Base-by-base conservation (phyloP, 78 protist genomes). In the slime mould (Dictyostelium discoideum) region DNA sequence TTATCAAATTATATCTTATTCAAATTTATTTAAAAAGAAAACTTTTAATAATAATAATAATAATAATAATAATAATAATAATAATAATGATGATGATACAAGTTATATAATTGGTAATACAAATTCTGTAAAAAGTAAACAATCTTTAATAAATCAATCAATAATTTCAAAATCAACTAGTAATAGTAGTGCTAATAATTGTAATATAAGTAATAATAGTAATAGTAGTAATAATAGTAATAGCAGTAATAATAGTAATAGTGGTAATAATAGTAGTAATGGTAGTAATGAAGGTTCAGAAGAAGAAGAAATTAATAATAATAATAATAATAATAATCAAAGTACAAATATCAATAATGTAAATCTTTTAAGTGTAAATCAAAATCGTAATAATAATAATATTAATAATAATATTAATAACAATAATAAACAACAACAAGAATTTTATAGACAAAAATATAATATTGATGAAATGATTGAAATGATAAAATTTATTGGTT, bases 251-350 rank as follows among this genome's bases (percentile, higher is more conserved):
- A 20, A 9, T 67, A 67, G 11, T 24, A n/a, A n/a, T n/a, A 9
- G 9, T 67, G 11, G 65, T 50, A 11, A 11, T 69, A 11, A 32
- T 69, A 69, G 29, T 69, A 26, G 8, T 69, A 22, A 26, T 74
- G 81, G 81, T 74, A 74, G 81, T 74, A 74, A 37, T 37, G 81
- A 74, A 16, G 77, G 77, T 10, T 69, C 77, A 11, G 77, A 69
- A 26, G 77, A 69, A 26, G 77, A 69, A 11, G 77, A 69, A 20
- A 60, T 20, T 74, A 74, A 48, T 74, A 74, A 37, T 37, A 48
- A 74, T 60, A 60, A 20, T 46, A 46, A 46, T 10, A 46, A 46
- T 46, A 10, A 1, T 10, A 46, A 46, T 46, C 57, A 6, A 6
- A 10, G 9, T 60, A 20, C 69, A 60, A 60, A 26, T 60, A 60